These are phyloP conservation scores for Lodderomyces parapsilosis DNA, from an alignment of 1,139 yeast species.

Conservation along the genomic window DNA sequence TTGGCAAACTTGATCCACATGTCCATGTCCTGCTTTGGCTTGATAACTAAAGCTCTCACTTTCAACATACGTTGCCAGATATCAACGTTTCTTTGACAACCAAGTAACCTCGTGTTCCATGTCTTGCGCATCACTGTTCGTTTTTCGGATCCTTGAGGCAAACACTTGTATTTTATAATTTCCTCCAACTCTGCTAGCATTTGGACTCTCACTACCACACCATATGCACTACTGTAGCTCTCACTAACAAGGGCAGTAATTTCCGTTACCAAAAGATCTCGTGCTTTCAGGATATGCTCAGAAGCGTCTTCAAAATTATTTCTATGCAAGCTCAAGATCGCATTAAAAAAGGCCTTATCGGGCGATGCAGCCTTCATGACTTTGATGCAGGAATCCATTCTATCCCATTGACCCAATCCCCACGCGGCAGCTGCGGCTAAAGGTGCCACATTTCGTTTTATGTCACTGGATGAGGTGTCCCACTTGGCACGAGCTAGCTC, in stretches of 20 bases:
- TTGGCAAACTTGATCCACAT: constrained; percentile 99
- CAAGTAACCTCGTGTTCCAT: constrained; percentile 89
- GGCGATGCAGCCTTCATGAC: constrained; percentile 93
- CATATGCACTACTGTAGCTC: constrained; percentile 94
- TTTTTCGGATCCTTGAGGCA: constrained; percentile 80
- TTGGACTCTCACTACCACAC: constrained; percentile 94
- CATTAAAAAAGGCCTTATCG: constrained; percentile 91
- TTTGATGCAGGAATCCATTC: constrained; percentile 86
- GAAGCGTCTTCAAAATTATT: constrained; percentile 84
- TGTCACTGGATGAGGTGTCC: constrained; percentile 70
- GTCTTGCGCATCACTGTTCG: constrained; percentile 80
- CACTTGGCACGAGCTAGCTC: constrained; percentile 86
- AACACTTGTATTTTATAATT: constrained; percentile 80
- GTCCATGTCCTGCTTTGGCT: constrained; percentile 95
- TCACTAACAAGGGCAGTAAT: constrained; percentile 93
- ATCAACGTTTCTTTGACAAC: constrained; percentile 95
- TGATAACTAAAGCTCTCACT: constrained; percentile 88
- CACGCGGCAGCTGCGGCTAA: constrained; percentile 98
- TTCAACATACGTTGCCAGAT: constrained; percentile 97
- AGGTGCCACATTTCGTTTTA: constrained; percentile 87
- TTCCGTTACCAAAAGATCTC: constrained; percentile 89
- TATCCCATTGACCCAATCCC: constrained; percentile 98
- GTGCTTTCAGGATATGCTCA: constrained; percentile 74
- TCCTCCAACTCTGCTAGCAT: constrained; percentile 97
- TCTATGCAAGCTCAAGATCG: constrained; percentile 81